Evolutionary conservation across 2,329 filamentous ascomycete genomes (phyloP).

Genomic region (Diaporthe aspalathi): DNA sequence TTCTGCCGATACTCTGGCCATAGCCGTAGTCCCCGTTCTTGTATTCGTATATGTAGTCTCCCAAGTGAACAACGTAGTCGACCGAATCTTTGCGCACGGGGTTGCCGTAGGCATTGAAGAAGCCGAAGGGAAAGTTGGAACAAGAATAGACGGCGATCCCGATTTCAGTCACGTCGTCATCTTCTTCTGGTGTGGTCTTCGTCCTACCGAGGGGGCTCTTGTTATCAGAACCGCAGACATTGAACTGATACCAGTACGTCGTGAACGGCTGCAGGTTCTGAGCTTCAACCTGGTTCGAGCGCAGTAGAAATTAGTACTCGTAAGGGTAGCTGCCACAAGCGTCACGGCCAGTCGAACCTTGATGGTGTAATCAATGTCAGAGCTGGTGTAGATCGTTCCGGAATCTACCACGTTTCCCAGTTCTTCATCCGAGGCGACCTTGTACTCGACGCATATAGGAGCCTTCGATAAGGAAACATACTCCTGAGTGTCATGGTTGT

Average conservation of each 20-base stretch:
- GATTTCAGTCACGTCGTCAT: slow-evolving; percentile 67
- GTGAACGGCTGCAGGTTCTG: slow-evolving; percentile 71
- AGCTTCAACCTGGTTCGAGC: slow-evolving; percentile 68
- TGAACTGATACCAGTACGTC: slow-evolving; percentile 77
- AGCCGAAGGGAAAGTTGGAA: slow-evolving; percentile 71
- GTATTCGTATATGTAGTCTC: slow-evolving; percentile 75
- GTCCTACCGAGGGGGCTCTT: slow-evolving; percentile 74
- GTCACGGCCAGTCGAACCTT: slow-evolving; percentile 69
- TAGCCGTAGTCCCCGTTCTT: slow-evolving; percentile 60
- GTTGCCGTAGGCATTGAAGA: slow-evolving; percentile 72
- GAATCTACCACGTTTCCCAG: slow-evolving; percentile 57
- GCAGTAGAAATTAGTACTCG: background rate
- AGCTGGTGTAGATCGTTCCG: slow-evolving; percentile 75
- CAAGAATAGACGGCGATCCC: slow-evolving; percentile 78
- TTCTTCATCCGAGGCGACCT: slow-evolving; percentile 62
- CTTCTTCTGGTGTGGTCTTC: slow-evolving; percentile 72
- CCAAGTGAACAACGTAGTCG: slow-evolving; percentile 70
- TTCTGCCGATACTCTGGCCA: slow-evolving; percentile 62
- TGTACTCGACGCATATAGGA: slow-evolving; percentile 76
- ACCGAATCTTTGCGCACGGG: slow-evolving; percentile 68
- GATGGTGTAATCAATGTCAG: slow-evolving; percentile 80
- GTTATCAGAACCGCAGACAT: slow-evolving; percentile 71
- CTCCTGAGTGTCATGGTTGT: slow-evolving; percentile 56
- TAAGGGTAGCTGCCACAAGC: too few relatives aligned
- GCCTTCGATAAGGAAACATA: slow-evolving; percentile 63